Evolutionary conservation across 2,329 filamentous ascomycete genomes (phyloP), one percentile per base, ranked within the genome.

Genomic region (Diaporthe ilicicola): DNA sequence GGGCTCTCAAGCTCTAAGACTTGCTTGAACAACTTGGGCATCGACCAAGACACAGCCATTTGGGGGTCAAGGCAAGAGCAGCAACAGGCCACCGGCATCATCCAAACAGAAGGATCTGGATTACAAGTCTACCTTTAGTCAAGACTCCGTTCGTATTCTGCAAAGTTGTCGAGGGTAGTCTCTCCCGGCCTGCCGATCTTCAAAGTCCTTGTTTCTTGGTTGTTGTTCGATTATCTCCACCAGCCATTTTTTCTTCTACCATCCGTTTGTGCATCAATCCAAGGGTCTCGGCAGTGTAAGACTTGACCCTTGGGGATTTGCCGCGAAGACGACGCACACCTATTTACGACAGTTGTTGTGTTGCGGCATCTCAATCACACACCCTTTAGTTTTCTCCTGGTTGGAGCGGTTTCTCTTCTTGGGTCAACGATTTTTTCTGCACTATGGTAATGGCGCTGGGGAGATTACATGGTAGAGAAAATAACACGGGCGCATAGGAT

Each of bases 271-370:
- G 44, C 59, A 3, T 29, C 48, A 50, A 12, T 24, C 42, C n/a
- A 56, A 56, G 54, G 37, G 70, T 51, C 69, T 69, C 62, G 70
- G 68, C 70, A 71, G 70, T 71, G 65, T 71, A 65, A 65, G 56
- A 37, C 46, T 17, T 39, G 46, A 42, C 29, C 46, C 32, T 51
- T 19, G 24, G 5, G 29, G 27, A 29, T n/a, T 19, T n/a, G 17
- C 29, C 7, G 13, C 13, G 37, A 10, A n/a, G 17, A 54, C 17
- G 29, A 34, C 34, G 27, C 17, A 34, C 4, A 10, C 29, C 29
- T 19, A 34, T 34, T 32, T 54, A 12, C 19, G 51, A 54, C 51
- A 6, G 17, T 17, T 34, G 1, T 12, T 22, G 51, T 29, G 29
- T 5, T 34, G 19, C 19, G 50, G 51, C 19, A 7, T 29, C 51